A percentile compares a stretch with the other conserved stretches of the same genome.
Conservation (phyloP, 768 basidiomycete genomes). For the Phlebiopsis flavidoalba region DNA sequence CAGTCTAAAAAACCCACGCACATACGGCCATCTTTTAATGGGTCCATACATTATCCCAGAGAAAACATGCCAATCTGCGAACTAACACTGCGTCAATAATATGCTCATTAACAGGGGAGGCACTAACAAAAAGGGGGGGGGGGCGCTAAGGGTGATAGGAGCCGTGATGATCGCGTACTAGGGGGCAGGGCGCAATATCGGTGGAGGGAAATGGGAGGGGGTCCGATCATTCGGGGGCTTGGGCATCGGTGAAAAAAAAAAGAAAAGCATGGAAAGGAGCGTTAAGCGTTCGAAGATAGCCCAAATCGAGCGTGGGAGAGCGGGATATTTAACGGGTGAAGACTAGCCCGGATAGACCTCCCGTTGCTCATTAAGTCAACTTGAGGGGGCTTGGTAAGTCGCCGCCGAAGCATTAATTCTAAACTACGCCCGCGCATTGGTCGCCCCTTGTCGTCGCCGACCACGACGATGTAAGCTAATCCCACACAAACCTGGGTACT, state of each 20-base stretch:
- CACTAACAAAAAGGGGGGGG: no score
- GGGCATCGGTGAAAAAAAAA: no score
- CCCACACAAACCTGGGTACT: conserved; percentile 51
- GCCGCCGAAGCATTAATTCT: conserved; percentile 1
- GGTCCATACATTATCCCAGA: not conserved
- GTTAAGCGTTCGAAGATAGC: no score
- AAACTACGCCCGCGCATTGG: not conserved
- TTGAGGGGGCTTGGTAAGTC: not conserved
- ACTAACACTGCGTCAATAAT: no score
- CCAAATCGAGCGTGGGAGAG: no score
- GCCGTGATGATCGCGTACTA: no score
- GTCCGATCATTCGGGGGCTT: no score
- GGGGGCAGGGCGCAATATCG: no score
- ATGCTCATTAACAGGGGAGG: no score
- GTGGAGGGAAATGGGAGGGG: no score
- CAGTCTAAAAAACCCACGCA: not conserved
- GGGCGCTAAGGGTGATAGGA: no score
- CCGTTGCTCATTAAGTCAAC: not conserved
- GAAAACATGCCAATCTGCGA: not conserved
- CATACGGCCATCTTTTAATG: not conserved
- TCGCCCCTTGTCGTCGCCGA: conserved; percentile 21
- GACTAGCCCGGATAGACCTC: not conserved
- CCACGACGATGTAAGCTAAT: conserved; percentile 46
- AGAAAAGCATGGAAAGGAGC: no score
- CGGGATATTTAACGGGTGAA: not conserved